Conservation (phyloP, 129 eudicot species). For the Apium graveolens region DNA sequence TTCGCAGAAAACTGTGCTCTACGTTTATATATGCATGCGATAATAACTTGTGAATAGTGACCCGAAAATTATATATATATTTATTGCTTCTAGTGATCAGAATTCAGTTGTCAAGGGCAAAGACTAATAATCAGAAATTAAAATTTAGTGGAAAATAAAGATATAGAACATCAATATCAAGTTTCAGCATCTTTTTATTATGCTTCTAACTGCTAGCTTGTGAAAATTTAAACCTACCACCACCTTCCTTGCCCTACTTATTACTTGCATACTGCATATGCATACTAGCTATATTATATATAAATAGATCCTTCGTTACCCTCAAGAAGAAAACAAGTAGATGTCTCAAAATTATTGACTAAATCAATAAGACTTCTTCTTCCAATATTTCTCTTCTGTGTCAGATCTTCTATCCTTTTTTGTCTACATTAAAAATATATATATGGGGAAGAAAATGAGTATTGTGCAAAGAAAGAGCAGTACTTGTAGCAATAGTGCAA, state of each 20-base stretch:
- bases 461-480: background rate
- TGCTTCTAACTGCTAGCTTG: conserved; percentile 24
- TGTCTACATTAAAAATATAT: background rate
- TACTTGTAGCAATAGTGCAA: background rate
- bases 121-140: conserved; percentile 10
- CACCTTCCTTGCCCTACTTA: background rate
- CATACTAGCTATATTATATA: background rate
- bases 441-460: conserved; percentile 38
- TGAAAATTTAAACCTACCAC: background rate
- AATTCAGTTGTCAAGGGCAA: background rate
- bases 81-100: background rate
- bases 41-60: background rate
- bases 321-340: background rate
- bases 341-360: background rate
- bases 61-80: too few relatives aligned
- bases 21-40: too few relatives aligned
- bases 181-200: conserved; percentile 28
- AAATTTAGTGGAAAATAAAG: background rate
- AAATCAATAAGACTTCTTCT: background rate
- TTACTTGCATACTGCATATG: background rate
- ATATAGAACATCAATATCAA: conserved; percentile 14
- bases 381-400: background rate
- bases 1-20: too few relatives aligned
- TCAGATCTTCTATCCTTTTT: background rate
- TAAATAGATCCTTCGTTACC: background rate